phyloP scores from a whole-genome alignment of 306 rosid species.

The Cucurbita pepo region DNA sequence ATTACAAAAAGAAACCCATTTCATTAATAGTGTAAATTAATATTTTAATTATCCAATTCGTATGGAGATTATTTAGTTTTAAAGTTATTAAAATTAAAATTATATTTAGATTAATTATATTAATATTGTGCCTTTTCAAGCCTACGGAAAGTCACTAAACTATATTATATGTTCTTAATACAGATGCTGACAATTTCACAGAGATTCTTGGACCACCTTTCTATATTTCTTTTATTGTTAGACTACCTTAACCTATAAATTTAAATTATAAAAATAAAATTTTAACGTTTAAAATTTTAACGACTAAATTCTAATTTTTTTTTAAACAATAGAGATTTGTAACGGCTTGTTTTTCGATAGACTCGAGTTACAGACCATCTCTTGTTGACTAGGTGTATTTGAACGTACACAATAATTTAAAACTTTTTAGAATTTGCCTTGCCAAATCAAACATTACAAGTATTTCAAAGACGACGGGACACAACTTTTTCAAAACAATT shows the following conservation, averaged over 20 bases:
- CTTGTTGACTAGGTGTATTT: no score
- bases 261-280: no score
- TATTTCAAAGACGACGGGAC: no score
- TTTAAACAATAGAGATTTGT: no score
- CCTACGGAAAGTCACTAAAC: background rate
- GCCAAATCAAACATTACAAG: no score
- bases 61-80: background rate
- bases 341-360: no score
- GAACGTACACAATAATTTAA: no score
- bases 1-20: background rate
- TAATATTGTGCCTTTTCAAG: conserved; percentile 1
- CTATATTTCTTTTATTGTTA: background rate
- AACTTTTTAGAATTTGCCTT: no score
- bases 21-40: background rate
- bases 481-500: no score
- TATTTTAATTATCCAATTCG: background rate
- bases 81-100: background rate
- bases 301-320: no score
- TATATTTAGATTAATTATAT: background rate
- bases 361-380: no score
- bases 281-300: no score
- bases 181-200: background rate
- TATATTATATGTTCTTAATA: background rate
- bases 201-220: background rate
- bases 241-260: background rate